Conservation (phyloP, 352 stramenopile genomes). For the Globisporangium perplexum region DNA sequence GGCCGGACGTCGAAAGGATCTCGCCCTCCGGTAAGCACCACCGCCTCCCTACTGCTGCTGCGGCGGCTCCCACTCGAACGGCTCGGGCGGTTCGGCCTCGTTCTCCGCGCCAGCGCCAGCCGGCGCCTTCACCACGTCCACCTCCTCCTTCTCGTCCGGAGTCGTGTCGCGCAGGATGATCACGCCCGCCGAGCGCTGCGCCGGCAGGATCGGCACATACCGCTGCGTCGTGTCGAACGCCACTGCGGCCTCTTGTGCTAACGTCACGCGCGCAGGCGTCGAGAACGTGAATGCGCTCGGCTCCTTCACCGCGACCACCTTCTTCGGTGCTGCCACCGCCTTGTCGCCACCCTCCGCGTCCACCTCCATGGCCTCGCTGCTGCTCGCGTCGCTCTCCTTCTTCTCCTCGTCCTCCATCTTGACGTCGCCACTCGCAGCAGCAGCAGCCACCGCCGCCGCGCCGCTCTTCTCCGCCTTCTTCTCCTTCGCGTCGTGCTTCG, state of each 20-base stretch:
- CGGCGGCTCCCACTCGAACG: constrained; percentile 95
- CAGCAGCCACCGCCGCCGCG: constrained; percentile 1
- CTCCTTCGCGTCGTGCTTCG: constrained; percentile 89
- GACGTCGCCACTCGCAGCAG: constrained; percentile 26
- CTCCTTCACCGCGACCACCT: constrained; percentile 76
- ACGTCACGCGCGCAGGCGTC: constrained; percentile 93
- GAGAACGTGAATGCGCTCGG: constrained; percentile 89
- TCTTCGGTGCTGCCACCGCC: constrained; percentile 39
- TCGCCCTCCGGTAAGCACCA: no score
- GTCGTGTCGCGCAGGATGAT: constrained; percentile 95
- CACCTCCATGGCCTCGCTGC: constrained; percentile 64
- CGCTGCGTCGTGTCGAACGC: constrained; percentile 90
- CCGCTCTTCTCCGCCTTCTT: constrained; percentile 37
- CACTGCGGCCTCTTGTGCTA: constrained; percentile 88
- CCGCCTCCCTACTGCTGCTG: constrained; percentile 12
- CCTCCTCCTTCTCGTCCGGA: constrained; percentile 91
- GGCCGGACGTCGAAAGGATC: not conserved
- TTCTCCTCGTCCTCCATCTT: constrained; percentile 41
- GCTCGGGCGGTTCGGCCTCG: constrained; percentile 92
- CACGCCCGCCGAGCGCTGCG: constrained; percentile 84
- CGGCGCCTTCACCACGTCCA: constrained; percentile 91
- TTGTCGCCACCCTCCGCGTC: constrained; percentile 44
- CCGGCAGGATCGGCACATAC: constrained; percentile 83
- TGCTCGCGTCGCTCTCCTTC: constrained; percentile 45
- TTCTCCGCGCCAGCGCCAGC: constrained; percentile 88